These are phyloP conservation scores for Bathelium albidoporum DNA, from an alignment of 495 filamentous ascomycete species.

Conservation along the genomic window DNA sequence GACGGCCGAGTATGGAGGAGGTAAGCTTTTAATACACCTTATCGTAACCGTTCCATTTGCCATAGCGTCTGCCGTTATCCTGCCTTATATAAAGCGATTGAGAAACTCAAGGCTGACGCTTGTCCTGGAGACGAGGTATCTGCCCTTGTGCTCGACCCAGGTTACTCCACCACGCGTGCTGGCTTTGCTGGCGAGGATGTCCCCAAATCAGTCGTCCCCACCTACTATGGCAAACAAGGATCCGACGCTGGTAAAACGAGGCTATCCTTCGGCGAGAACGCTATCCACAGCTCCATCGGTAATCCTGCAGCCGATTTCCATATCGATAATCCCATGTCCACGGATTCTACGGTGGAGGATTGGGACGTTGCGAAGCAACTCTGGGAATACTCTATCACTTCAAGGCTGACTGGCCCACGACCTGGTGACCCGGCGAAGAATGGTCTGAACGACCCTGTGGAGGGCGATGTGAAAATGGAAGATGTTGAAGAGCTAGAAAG, in stretches of 20 bases:
- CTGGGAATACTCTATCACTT: slow-evolving; percentile 83
- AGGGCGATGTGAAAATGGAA: slow-evolving; percentile 40
- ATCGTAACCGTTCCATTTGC: no score
- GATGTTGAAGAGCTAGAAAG: slow-evolving; percentile 60
- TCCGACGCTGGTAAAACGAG: slow-evolving; percentile 45
- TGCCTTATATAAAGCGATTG: background rate
- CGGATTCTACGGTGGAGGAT: slow-evolving; percentile 86
- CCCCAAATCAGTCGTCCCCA: slow-evolving; percentile 84
- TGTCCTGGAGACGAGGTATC: slow-evolving; percentile 82
- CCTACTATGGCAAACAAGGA: slow-evolving; percentile 64
- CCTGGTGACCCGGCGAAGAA: slow-evolving; percentile 56
- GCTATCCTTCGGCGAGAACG: slow-evolving; percentile 73
- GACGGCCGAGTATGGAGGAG: slow-evolving; percentile 4
- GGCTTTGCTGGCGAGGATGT: slow-evolving; percentile 97
- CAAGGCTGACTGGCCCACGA: slow-evolving; percentile 58
- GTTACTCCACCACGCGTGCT: slow-evolving; percentile 80
- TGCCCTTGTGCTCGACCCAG: slow-evolving; percentile 90
- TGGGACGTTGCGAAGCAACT: slow-evolving; percentile 86
- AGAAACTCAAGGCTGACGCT: background rate
- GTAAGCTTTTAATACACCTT: background rate
- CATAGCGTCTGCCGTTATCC: background rate
- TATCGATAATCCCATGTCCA: slow-evolving; percentile 78
- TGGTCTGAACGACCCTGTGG: slow-evolving; percentile 55
- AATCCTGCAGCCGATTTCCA: slow-evolving; percentile 64
- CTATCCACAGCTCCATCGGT: slow-evolving; percentile 70